Evolutionary conservation across 2,329 filamentous ascomycete genomes (phyloP), one percentile per base, ranked within the genome.

Genomic region (Curvularia sp.): DNA sequence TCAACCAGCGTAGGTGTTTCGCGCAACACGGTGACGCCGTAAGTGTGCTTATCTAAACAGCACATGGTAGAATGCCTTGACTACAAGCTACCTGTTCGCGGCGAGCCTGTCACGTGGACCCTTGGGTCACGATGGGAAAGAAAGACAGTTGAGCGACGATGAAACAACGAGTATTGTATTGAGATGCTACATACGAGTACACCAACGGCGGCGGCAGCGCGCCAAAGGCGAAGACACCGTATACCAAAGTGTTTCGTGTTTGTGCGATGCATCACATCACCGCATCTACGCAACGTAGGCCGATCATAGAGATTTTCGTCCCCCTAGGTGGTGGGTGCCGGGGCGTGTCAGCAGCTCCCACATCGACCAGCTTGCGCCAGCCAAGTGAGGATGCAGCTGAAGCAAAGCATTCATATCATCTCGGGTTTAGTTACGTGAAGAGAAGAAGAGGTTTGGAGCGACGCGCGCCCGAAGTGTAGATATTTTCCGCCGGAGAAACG

Each of bases 341-440:
- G 78, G 74, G 76, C 78, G 80, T 79, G 61, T 80, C 80, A 80
- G 72, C 80, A 81, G 70, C 80, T 78, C 80, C 80, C 80, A 78
- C 79, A 65, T 77, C 75, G 57, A 39, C 72, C 81, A 80, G 77
- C 76, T 72, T 78, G 80, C 77, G 80, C 72, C 63, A 77, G 72
- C 65, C 77, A 77, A 79, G 80, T 84, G 80, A 84, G 82, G 74
- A 81, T 88, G 77, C 57, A 70, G 75, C 80, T 83, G 82, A 74
- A 77, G 75, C 77, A 80, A 84, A 84, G 86, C 84, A 81, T 82
- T 87, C 90, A 89, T 57, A 85, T 93, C 89, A 89, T 83, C 77
- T 86, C 87, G 89, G 88, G 85, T 86, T 86, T 92, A 92, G 89
- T 92, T 91, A 55, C 56, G 87, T 84, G 78, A 86, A 79, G 82